Evolutionary conservation across 2,329 filamentous ascomycete species (phyloP), one percentile per base, ranked within the genome.

Genomic region (Diaporthe sp.): DNA sequence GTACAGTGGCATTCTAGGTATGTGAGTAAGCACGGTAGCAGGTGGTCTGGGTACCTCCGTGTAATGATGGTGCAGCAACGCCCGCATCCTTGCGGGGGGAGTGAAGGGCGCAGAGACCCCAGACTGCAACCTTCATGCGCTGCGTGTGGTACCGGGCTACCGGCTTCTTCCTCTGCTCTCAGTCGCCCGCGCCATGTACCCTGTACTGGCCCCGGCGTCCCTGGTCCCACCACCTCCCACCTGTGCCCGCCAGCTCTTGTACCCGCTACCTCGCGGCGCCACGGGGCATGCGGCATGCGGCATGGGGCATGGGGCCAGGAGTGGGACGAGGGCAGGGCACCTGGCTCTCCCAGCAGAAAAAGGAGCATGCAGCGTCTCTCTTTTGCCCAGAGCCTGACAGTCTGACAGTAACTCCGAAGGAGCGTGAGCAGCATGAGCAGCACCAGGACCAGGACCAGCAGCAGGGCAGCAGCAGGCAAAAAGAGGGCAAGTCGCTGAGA

Each of bases 111-210:
- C 31, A 31, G 22, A 73, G 39, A 72, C 58, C 57, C 71, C 71
- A 63, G 71, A 55, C 57, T 53, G 70, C 51, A 72, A 58, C 70
- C 70, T 68, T 68, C 47, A 68, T 68, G 65, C 65, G 47, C 17
- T 39, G 47, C 31, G n/a, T 53, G 10, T 68, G 65, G 63, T 67
- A 67, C 44, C 63, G 44, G 44, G 63, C 25, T 39, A 51, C 44
- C 42, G 63, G 63, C 63, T 68, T 51, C 20, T 22, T 53, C 44
- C 44, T n/a, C 12, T 37, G 28, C 44, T n/a, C 28, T 5, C 42
- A 34, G 10, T n/a, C 60, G 44, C 44, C 17, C 20, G 7, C 10
- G 44, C 22, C 39, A 39, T n/a, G 65, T 53, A 68, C 31, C 47
- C 47, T 53, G 63, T 37, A 53, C 47, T 28, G 31, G 31, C 9